A percentile compares a stretch with the other conserved stretches of the same genome.
Conservation (phyloP, 192 early-diverging fungal species). For the Coemansia sp. region DNA sequence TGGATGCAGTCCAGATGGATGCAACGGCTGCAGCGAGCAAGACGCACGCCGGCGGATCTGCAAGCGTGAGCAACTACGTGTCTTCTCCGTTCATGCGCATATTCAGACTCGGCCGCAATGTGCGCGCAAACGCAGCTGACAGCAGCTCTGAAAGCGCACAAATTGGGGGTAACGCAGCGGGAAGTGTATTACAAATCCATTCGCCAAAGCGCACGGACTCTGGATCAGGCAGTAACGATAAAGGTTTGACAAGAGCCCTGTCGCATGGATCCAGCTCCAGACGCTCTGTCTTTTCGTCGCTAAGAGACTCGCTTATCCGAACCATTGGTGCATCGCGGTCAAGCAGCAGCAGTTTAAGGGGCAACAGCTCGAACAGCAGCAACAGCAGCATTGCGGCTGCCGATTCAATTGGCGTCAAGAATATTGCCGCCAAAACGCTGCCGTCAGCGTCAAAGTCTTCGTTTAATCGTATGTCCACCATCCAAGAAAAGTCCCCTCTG, state of each 20-base stretch:
- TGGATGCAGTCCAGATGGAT: conserved; percentile 56
- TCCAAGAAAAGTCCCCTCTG: conserved; percentile 20
- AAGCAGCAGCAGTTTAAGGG: neutral
- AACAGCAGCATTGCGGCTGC: neutral
- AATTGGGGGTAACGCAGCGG: neutral
- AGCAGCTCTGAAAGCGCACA: neutral
- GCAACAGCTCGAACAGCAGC: conserved; percentile 7
- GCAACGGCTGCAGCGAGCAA: conserved; percentile 47
- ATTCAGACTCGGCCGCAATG: conserved; percentile 30
- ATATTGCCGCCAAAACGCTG: neutral
- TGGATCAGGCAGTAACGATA: neutral
- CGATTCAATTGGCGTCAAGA: neutral
- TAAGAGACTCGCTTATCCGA: conserved; percentile 29
- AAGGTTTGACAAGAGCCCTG: neutral
- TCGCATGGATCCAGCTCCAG: conserved; percentile 13
- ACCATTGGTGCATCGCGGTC: neutral
- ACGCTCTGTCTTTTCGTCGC: conserved; percentile 17
- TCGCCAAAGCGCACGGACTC: conserved; percentile 7
- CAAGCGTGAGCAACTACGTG: conserved; percentile 44
- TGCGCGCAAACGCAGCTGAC: neutral
- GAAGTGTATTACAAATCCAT: conserved; percentile 17
- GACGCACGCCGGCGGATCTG: conserved; percentile 18
- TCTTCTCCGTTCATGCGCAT: conserved; percentile 53
- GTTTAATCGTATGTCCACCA: neutral
- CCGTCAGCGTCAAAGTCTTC: neutral